Base-by-base conservation (phyloP, 1,284 basidiomycete species). In the Trichosporon asahii region DNA sequence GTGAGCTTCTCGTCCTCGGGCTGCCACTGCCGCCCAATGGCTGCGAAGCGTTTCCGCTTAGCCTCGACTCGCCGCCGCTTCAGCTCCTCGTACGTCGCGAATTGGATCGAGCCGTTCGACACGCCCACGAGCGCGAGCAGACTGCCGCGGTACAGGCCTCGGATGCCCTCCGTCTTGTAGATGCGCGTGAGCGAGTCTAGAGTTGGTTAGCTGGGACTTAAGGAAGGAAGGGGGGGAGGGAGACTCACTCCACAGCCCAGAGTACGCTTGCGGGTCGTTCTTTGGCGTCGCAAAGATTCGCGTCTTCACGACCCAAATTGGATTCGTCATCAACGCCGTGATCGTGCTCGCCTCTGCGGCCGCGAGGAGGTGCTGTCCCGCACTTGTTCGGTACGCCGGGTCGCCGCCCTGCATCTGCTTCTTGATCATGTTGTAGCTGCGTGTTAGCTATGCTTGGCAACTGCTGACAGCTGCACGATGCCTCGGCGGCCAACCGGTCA, bases 231-330 rank as follows among this genome's bases (percentile, higher is more conserved):
- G n/a, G n/a, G n/a, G n/a, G n/a, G 23, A 29, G 25, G 35, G 35
- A 14, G 11, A 87, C 90, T 77, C 74, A 94, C 94, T 86, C 87
- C 89, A 90, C 67, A 95, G 85, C 3, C 90, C 89, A n/a, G 88
- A 87, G 82, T 96, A 95, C 1, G 92, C 88, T 6, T 82, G 84
- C 35, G 90, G 88, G 70, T 89, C 88, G 69, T 88, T 86, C 27
- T 87, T 82, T 5, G 85, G 85, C 0, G 93, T 93, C 1, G 95
- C 95, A 79, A 98, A 99, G 90, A 99, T 96, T 71, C 96, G 89
- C 8, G 98, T 96, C 85, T 98, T 94, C 71, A 99, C 92, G 11
- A 99, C 93, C 96, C 96, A 99, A 77, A 99, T 90, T 0, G 97
- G 97, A 83, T 99, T 99, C 11, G 97, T 99, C 82, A 98, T 88